Evolutionary conservation across 2,329 filamentous ascomycete species (phyloP).

Genomic region (Fusarium xylarioides): DNA sequence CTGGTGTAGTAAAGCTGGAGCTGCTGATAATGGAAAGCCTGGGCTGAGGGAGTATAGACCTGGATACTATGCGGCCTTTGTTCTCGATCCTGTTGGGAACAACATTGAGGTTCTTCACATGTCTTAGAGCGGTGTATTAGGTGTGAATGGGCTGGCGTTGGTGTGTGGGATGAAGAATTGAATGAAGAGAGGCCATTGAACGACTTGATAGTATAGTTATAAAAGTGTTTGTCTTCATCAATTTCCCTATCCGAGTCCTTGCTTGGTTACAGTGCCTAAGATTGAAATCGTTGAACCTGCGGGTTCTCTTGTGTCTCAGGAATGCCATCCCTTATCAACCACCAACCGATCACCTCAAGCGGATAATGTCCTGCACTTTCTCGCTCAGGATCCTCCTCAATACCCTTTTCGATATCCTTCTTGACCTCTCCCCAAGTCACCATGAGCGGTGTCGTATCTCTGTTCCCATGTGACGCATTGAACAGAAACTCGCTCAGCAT

Average conservation of each 20-base stretch:
- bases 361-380: neutral
- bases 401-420: conserved; percentile 25
- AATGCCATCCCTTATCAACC: conserved; percentile 11
- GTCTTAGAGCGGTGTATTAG: neutral
- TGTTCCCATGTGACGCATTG: neutral
- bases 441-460: neutral
- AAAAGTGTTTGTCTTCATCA: neutral
- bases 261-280: neutral
- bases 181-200: neutral
- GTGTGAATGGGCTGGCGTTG: neutral
- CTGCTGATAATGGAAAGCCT: conserved; percentile 58
- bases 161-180: neutral
- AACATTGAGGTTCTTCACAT: conserved; percentile 59
- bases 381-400: neutral
- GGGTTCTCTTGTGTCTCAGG: conserved; percentile 8
- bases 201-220: neutral
- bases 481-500: conserved; percentile 7
- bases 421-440: conserved; percentile 32
- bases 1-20: conserved; percentile 52
- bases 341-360: neutral
- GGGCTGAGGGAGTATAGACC: conserved; percentile 56
- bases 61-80: conserved; percentile 61
- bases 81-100: conserved; percentile 60
- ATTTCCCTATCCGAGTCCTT: neutral
- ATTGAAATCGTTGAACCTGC: neutral